Percentiles rank a stretch among this genome's conserved stretches.
Evolutionary conservation across 2,329 filamentous ascomycete genomes (phyloP).

Genomic region (Botryotinia convoluta): DNA sequence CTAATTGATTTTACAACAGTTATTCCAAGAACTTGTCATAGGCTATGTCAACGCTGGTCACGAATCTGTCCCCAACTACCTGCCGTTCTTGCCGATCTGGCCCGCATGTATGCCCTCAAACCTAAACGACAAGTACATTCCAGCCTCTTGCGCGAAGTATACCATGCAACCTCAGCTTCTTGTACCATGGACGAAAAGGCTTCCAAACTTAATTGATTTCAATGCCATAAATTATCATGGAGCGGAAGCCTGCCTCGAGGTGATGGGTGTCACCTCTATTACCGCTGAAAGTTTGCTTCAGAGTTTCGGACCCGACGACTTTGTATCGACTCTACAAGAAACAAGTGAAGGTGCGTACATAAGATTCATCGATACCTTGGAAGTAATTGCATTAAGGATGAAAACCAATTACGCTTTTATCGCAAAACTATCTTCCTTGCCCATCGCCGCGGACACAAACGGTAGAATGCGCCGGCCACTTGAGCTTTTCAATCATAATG

Average conservation of each 20-base stretch:
- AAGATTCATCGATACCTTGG: too few species aligned
- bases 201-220: constrained; percentile 25
- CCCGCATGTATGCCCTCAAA: constrained; percentile 10
- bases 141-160: constrained; percentile 24
- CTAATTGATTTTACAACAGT: too few species aligned
- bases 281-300: background rate
- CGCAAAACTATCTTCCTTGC: background rate
- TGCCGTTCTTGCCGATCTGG: constrained; percentile 31
- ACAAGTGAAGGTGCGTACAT: too few species aligned
- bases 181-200: constrained; percentile 30
- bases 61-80: too few species aligned
- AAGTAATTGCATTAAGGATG: too few species aligned
- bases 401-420: too few species aligned
- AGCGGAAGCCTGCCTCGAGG: constrained; percentile 2
- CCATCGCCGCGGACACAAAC: constrained; percentile 29
- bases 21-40: too few species aligned
- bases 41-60: too few species aligned
- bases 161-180: constrained; percentile 25
- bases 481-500: constrained; percentile 33
- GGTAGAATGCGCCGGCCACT: constrained; percentile 21
- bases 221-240: background rate
- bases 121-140: background rate
- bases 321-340: too few species aligned
- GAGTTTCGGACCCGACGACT: too few species aligned
- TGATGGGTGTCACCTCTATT: background rate